Conservation (phyloP, 2,329 filamentous ascomycete genomes). For the Fusarium staphyleae region DNA sequence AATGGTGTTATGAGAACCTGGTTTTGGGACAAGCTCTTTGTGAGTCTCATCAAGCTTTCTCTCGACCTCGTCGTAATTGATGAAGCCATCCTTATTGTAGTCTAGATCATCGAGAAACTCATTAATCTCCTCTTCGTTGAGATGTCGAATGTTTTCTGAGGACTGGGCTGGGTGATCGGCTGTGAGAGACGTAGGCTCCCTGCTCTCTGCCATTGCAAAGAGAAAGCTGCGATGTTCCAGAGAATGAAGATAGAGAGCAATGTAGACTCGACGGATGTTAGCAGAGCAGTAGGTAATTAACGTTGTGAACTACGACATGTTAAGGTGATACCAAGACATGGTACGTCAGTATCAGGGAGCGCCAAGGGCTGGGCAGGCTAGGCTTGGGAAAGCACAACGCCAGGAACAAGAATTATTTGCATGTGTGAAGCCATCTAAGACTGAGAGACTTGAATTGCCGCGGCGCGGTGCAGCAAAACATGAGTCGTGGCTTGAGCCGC, state of each 20-base stretch:
- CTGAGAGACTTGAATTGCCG: background rate
- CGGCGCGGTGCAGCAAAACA: no score
- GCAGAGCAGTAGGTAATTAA: no score
- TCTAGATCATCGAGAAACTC: conserved; percentile 61
- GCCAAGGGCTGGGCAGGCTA: background rate
- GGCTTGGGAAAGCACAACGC: background rate
- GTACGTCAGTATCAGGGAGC: background rate
- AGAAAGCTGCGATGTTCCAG: background rate
- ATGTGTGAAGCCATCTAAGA: background rate
- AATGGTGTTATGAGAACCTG: conserved; percentile 55
- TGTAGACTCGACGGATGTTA: no score
- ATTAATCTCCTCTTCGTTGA: conserved; percentile 58
- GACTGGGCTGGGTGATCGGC: conserved; percentile 40
- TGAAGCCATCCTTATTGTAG: conserved; percentile 57
- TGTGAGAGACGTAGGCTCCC: conserved; percentile 12
- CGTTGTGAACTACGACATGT: no score
- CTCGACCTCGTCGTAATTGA: conserved; percentile 61
- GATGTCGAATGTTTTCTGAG: conserved; percentile 42
- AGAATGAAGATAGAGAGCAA: conserved; percentile 21
- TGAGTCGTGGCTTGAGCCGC: no score
- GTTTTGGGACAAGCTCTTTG: conserved; percentile 56
- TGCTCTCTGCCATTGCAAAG: background rate
- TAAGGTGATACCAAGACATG: background rate
- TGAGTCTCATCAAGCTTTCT: conserved; percentile 60
- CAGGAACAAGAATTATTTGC: background rate